Evolutionary conservation across 1,284 basidiomycete species (phyloP), one percentile per base, ranked within the genome.

Genomic region (Mrakiaceae sp.): DNA sequence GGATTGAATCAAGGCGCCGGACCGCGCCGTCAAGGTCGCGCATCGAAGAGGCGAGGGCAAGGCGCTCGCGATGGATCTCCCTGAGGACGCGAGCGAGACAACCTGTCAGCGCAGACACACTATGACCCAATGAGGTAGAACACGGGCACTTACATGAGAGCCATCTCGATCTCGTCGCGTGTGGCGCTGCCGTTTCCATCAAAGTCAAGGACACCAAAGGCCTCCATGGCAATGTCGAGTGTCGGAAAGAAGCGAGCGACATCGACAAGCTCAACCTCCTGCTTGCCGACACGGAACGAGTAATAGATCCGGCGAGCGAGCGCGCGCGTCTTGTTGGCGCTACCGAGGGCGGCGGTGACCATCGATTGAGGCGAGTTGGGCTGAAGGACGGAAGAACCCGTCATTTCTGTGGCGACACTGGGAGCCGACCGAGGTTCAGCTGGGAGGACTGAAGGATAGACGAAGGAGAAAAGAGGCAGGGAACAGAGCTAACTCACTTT

Each of bases 1-100:
- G 78, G 68, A 79, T 79, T 61, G 76, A 74, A 72, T 88, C 86
- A 68, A 89, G 74, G 58, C 88, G 81, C 40, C 87, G 85, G 44
- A 93, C 89, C 5, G 90, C 92, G 66, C 88, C 90, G 75, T 96
- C 92, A 62, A 95, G 79, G 74, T 95, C 91, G 51, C 85, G 82
- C 90, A 97, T 91, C 10, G 87, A 90, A 71, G 87, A 85, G 68
- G 90, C 86, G 63, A 96, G 83, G 5, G 87, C 85, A 51, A 92
- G 76, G 68, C 92, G 84, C 71, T 95, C 92, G 46, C 88, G 83
- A 74, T 94, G 90, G 66, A 90, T 82, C 62, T 90, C 85, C 74
- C 55, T 57, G 43, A 8, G 16, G 4, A 16, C 2, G 5, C 42
- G 84, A 85, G 66, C 60, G 56, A 39, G 8, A 39, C 47, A 72